phyloP scores from a whole-genome alignment of 2,329 filamentous ascomycete genomes.

The Ceratocystis eucalypticola region DNA sequence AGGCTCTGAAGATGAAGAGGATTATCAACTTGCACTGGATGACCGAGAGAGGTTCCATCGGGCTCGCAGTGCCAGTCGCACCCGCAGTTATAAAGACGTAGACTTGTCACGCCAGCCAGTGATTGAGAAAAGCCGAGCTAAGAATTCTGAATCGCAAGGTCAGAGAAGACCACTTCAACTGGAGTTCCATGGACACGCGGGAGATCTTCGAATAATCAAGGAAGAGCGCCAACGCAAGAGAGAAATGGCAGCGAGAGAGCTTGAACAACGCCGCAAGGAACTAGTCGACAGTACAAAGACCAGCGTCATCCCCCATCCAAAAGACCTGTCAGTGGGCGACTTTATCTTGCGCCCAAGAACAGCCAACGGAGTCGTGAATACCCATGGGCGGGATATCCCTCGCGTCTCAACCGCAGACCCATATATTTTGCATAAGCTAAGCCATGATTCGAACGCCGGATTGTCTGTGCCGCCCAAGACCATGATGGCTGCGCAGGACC shows the following conservation, averaged over 20 bases:
- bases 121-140: too few species aligned
- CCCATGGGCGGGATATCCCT: constrained; percentile 34
- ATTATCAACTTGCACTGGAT: constrained; percentile 39
- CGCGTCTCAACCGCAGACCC: constrained; percentile 56
- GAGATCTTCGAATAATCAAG: constrained; percentile 42
- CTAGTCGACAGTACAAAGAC: constrained; percentile 67
- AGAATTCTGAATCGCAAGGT: too few species aligned
- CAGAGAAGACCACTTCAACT: too few species aligned
- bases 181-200: constrained; percentile 30
- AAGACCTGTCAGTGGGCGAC: constrained; percentile 32
- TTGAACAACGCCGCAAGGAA: constrained; percentile 78
- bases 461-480: too few species aligned
- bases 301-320: constrained; percentile 62
- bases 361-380: constrained; percentile 23
- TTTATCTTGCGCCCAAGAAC: constrained; percentile 24
- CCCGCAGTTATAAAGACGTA: constrained; percentile 23
- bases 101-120: too few species aligned
- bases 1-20: constrained; percentile 52
- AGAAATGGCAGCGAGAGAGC: constrained; percentile 65
- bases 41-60: constrained; percentile 45
- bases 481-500: too few species aligned
- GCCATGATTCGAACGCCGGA: too few species aligned
- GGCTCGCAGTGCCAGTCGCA: constrained; percentile 32
- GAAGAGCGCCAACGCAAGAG: constrained; percentile 53
- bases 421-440: constrained; percentile 22